These are phyloP conservation scores for Quercus phellos DNA, from an alignment of 331 rosid genomes.

Conservation along the genomic window DNA sequence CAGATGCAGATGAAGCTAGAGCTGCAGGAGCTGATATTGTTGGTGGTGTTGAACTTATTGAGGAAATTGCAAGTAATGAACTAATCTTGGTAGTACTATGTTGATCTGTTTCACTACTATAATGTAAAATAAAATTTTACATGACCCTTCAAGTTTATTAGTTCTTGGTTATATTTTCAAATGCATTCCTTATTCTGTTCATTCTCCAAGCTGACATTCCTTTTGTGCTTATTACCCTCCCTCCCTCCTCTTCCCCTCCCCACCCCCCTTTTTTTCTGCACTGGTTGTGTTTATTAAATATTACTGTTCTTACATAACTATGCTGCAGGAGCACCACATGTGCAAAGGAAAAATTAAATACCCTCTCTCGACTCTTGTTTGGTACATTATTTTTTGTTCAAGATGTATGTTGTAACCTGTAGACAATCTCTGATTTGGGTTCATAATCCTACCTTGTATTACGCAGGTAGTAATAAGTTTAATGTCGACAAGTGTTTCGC, in stretches of 20 bases:
- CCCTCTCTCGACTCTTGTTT: not conserved
- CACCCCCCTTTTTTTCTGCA: not conserved
- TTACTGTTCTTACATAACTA: not conserved
- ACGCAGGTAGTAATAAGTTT: conserved; percentile 69
- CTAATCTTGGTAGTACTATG: conserved; percentile 17
- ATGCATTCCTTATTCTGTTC: not conserved
- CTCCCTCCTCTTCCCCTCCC: not conserved
- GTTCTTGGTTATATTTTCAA: conserved; percentile 17
- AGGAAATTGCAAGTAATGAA: conserved; percentile 83
- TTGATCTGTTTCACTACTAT: not conserved
- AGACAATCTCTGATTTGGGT: not conserved
- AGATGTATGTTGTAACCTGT: not conserved
- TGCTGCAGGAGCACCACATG: not conserved
- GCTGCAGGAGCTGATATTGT: conserved; percentile 99
- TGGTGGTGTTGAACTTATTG: conserved; percentile 88
- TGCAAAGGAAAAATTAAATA: no score
- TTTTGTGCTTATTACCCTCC: not conserved
- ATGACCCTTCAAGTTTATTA: not conserved
- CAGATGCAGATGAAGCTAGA: conserved; percentile 96
- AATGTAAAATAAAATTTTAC: not conserved
- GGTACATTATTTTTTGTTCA: not conserved
- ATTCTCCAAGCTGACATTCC: not conserved
- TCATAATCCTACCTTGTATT: conserved; percentile 24
- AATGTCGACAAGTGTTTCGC: conserved; percentile 96
- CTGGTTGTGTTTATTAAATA: not conserved